Evolutionary conservation across 108 stramenopile genomes (phyloP).

Genomic region (Pseudonitzschia pungens): DNA sequence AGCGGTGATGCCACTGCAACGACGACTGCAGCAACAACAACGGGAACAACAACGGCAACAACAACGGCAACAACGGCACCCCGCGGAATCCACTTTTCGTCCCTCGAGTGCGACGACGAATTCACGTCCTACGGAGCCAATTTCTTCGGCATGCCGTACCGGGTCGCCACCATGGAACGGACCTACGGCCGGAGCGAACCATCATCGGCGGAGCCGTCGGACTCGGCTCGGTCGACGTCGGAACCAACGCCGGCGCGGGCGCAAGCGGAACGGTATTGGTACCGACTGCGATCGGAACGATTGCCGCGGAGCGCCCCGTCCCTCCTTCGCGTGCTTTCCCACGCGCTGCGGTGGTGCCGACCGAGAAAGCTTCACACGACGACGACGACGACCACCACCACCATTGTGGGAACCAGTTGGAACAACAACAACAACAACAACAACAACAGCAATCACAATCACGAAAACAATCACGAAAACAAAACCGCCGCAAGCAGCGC

Average conservation of each 20-base stretch:
- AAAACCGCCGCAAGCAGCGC: neutral
- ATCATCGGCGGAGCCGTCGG: too few species aligned
- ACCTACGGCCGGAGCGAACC: neutral
- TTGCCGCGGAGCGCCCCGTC: neutral
- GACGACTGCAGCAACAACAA: neutral
- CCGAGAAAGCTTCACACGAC: neutral
- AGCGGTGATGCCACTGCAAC: neutral
- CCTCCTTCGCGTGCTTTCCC: neutral
- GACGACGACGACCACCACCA: neutral
- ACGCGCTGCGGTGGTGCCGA: neutral
- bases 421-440: too few species aligned
- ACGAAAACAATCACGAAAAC: neutral
- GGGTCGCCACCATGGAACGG: neutral
- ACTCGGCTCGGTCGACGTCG: too few species aligned
- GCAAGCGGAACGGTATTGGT: neutral
- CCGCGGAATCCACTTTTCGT: constrained; percentile 18
- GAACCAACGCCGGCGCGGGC: too few species aligned
- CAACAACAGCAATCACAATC: too few species aligned
- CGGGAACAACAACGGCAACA: neutral
- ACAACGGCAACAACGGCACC: neutral
- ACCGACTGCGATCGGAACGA: constrained; percentile 7
- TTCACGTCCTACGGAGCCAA: constrained; percentile 13
- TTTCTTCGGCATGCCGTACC: constrained; percentile 16
- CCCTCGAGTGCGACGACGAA: constrained; percentile 17
- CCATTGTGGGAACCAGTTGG: too few species aligned